phyloP scores from a whole-genome alignment of 1,284 basidiomycete genomes.

The Boletus sp. region DNA sequence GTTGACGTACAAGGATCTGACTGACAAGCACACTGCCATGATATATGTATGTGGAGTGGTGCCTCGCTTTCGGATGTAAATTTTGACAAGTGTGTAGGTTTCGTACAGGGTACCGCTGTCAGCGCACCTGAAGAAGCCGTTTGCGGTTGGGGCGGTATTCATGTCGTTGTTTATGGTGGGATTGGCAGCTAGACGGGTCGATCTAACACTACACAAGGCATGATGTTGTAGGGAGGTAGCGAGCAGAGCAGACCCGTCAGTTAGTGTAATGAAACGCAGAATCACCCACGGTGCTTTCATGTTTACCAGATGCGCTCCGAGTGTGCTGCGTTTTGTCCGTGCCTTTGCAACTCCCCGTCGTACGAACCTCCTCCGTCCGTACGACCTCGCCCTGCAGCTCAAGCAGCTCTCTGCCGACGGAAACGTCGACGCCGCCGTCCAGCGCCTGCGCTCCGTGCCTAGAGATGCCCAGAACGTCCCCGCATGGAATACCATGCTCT shows the following conservation, averaged over 20 bases:
- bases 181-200: conserved; percentile 58
- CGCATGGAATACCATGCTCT: conserved; percentile 74
- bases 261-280: neutral
- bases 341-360: conserved; percentile 8
- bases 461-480: conserved; percentile 63
- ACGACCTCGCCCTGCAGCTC: conserved; percentile 54
- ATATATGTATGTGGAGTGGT: conserved; percentile 58
- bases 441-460: conserved; percentile 59
- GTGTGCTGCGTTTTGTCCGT: conserved; percentile 7
- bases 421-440: conserved; percentile 55
- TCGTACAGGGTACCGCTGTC: conserved; percentile 76
- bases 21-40: conserved; percentile 71
- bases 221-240: conserved; percentile 24
- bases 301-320: conserved; percentile 16
- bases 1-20: conserved; percentile 71
- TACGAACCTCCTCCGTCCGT: conserved; percentile 46
- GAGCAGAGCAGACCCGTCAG: neutral
- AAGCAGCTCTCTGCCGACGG: conserved; percentile 50
- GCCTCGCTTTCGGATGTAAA: conserved; percentile 5
- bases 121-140: conserved; percentile 80
- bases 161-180: conserved; percentile 61
- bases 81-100: conserved; percentile 51
- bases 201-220: conserved; percentile 60
- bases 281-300: conserved; percentile 17
- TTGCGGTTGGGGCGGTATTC: conserved; percentile 68